These are phyloP conservation scores for Kokia cookei DNA, from an alignment of 441 rosid genomes.

Conservation along the genomic window DNA sequence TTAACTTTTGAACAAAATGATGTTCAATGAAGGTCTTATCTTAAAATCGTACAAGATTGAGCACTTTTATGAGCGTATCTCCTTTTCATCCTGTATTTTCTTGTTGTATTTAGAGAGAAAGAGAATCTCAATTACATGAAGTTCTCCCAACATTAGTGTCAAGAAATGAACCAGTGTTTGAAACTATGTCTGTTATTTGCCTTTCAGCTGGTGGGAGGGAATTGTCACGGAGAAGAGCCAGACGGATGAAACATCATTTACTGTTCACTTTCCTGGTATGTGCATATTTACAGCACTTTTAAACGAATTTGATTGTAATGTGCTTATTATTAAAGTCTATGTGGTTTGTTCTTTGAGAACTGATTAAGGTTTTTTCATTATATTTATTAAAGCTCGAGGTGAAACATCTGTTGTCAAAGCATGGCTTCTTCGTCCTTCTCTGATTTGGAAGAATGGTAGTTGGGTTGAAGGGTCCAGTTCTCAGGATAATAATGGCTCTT, in stretches of 20 bases:
- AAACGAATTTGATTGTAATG: not conserved
- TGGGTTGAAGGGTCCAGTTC: slow-evolving; percentile 82
- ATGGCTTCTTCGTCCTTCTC: slow-evolving; percentile 91
- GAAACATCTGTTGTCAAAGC: slow-evolving; percentile 53
- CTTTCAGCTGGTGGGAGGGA: slow-evolving; percentile 92
- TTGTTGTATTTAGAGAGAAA: not conserved
- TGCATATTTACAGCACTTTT: not conserved
- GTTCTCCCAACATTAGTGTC: not conserved
- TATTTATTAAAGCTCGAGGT: slow-evolving; percentile 56
- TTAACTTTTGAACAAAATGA: not conserved
- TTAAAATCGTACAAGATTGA: not conserved
- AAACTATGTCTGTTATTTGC: slow-evolving; percentile 10
- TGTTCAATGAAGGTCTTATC: not conserved
- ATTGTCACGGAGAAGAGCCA: slow-evolving; percentile 72
- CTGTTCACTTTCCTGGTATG: slow-evolving; percentile 82
- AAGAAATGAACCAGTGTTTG: slow-evolving; percentile 1
- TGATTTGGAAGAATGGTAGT: slow-evolving; percentile 75
- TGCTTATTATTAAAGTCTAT: not conserved
- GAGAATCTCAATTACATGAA: not conserved
- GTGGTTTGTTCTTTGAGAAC: not conserved
- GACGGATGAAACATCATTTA: slow-evolving; percentile 61
- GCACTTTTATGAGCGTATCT: not conserved
- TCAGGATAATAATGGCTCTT: slow-evolving; percentile 24
- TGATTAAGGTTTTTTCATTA: slow-evolving; percentile 2
- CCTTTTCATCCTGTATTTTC: not conserved